Evolutionary conservation across 257 asterid species (phyloP).

Genomic region (Solanum pimpinellifolium): DNA sequence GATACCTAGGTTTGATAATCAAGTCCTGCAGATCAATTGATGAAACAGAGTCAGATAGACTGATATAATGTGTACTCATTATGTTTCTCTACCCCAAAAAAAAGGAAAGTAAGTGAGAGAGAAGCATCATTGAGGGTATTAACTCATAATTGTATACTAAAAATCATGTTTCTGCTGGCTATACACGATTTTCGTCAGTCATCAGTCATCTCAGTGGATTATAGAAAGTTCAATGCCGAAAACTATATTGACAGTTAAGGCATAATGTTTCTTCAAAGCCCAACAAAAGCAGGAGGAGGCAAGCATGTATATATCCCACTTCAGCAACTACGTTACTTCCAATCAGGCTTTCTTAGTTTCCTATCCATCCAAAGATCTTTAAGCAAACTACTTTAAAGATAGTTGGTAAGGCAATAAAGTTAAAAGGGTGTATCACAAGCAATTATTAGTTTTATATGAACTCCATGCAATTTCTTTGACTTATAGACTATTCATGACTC

Average conservation of each 20-base stretch:
- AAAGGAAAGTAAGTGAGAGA: not conserved
- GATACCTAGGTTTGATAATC: slow-evolving; percentile 69
- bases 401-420: not conserved
- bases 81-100: not conserved
- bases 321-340: not conserved
- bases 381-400: not conserved
- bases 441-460: not conserved
- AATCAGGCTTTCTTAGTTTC: not conserved
- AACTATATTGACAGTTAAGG: not conserved
- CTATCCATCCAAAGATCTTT: not conserved
- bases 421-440: not conserved
- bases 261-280: not conserved
- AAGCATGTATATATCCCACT: not conserved
- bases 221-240: not conserved
- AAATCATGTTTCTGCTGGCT: not conserved
- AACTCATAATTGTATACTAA: not conserved
- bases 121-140: not conserved
- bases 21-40: slow-evolving; percentile 44
- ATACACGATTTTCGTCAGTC: not conserved
- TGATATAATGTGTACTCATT: not conserved
- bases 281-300: not conserved
- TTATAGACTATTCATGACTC: not conserved
- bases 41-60: not conserved
- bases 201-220: not conserved
- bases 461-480: not conserved